Evolutionary conservation across 2,329 filamentous ascomycete genomes (phyloP).

Genomic region (Coccinonectria pachysandricola): DNA sequence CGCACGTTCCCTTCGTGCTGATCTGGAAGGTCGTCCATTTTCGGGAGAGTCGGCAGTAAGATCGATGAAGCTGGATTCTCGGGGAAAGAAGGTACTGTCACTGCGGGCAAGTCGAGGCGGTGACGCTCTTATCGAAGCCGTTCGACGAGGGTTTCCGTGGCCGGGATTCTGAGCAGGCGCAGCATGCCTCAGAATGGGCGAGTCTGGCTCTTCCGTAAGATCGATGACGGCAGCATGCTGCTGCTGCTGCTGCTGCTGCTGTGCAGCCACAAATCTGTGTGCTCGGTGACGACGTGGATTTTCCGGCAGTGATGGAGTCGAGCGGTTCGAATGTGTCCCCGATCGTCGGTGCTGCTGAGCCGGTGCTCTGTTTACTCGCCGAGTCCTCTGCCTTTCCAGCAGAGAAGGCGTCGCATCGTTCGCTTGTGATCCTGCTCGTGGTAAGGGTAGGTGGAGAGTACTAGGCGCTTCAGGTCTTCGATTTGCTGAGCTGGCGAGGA

Average conservation of each 20-base stretch:
- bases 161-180: constrained; percentile 14
- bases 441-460: too few relatives aligned
- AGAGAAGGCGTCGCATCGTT: background rate
- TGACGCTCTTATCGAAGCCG: constrained; percentile 29
- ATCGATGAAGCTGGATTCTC: constrained; percentile 35
- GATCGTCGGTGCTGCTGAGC: too few relatives aligned
- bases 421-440: background rate
- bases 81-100: constrained; percentile 32
- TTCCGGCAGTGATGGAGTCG: too few relatives aligned
- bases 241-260: background rate
- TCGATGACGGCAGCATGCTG: constrained; percentile 32
- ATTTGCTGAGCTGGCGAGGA: constrained; percentile 8
- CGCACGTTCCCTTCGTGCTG: constrained; percentile 10
- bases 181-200: constrained; percentile 27
- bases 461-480: too few relatives aligned
- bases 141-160: constrained; percentile 30
- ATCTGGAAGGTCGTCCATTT: constrained; percentile 17
- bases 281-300: background rate
- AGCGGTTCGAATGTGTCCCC: too few relatives aligned
- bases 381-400: too few relatives aligned
- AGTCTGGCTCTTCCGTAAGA: constrained; percentile 40
- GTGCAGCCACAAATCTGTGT: background rate
- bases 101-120: constrained; percentile 34
- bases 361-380: too few relatives aligned
- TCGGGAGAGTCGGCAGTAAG: constrained; percentile 38